These are phyloP conservation scores for Haplosporangium sp. DNA, from an alignment of 371 early-diverging fungal species.

Conservation along the genomic window DNA sequence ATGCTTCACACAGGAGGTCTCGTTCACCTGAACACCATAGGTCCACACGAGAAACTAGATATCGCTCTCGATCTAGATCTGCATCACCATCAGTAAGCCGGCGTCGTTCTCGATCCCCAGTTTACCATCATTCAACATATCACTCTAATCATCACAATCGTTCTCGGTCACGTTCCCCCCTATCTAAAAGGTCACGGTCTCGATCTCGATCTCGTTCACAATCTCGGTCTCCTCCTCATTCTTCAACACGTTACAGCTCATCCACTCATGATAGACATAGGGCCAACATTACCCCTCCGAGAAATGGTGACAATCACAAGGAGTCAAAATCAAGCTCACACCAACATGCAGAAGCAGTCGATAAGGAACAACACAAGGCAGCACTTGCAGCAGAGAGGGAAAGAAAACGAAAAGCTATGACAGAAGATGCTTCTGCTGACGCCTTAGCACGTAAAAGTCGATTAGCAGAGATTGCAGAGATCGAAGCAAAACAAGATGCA, in stretches of 20 bases:
- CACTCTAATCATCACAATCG: constrained; percentile 12
- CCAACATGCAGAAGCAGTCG: constrained; percentile 7
- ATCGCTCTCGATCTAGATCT: constrained; percentile 24
- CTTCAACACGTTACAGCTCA: constrained; percentile 13
- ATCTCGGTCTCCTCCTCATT: constrained; percentile 18
- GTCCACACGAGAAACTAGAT: constrained; percentile 7
- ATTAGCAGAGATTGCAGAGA: constrained; percentile 33
- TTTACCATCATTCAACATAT: constrained; percentile 2
- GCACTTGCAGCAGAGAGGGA: constrained; percentile 38
- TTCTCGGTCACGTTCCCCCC: constrained; percentile 23
- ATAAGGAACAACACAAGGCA: constrained; percentile 19
- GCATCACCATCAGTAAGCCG: constrained; percentile 6
- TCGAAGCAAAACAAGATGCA: constrained; percentile 44
- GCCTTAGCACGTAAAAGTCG: constrained; percentile 25
- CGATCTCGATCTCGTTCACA: constrained; percentile 24
- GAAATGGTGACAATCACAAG: neutral
- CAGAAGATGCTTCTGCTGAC: constrained; percentile 36
- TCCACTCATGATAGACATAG: constrained; percentile 9
- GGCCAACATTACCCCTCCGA: constrained; percentile 2
- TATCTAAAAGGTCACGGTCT: constrained; percentile 1
- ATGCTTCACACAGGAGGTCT: constrained; percentile 9
- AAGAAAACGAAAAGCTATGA: constrained; percentile 37
- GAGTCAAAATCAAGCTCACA: neutral
- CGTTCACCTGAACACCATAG: constrained; percentile 17
- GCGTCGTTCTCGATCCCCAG: constrained; percentile 45